A percentile compares a stretch with the other conserved stretches of the same genome.
These are phyloP conservation scores for Acacia confusa DNA, from an alignment of 306 rosid species.

Conservation along the genomic window DNA sequence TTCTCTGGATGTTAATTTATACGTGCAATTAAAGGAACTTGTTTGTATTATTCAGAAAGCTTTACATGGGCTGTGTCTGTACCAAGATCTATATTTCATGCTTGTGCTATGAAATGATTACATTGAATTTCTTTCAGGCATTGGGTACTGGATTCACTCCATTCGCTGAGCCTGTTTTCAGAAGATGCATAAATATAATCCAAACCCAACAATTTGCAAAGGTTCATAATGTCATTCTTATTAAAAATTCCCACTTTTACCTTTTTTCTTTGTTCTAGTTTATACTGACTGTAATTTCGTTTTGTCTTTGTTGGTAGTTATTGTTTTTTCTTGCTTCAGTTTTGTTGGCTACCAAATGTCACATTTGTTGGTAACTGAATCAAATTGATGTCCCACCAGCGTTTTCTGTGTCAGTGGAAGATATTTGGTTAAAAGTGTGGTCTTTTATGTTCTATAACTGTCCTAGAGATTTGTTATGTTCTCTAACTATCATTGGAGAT, in stretches of 20 bases:
- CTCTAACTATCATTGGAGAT: not conserved
- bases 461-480: not conserved
- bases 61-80: conserved; percentile 23
- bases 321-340: conserved; percentile 21
- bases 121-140: conserved; percentile 61
- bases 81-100: conserved; percentile 28
- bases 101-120: conserved; percentile 19
- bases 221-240: conserved; percentile 45
- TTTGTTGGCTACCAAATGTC: not conserved
- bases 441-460: not conserved
- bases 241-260: not conserved
- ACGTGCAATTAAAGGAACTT: not conserved
- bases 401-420: not conserved
- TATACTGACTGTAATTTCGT: conserved; percentile 8
- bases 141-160: conserved; percentile 89
- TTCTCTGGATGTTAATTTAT: conserved; percentile 30
- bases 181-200: conserved; percentile 93
- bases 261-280: not conserved
- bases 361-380: not conserved
- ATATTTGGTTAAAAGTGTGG: not conserved
- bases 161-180: conserved; percentile 93
- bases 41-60: conserved; percentile 18
- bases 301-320: conserved; percentile 3
- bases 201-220: conserved; percentile 89
- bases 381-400: not conserved